Percentiles rank a stretch among this genome's conserved stretches.
These are phyloP conservation scores for Raphanus sativus DNA, from an alignment of 345 rosid species.

Conservation along the genomic window DNA sequence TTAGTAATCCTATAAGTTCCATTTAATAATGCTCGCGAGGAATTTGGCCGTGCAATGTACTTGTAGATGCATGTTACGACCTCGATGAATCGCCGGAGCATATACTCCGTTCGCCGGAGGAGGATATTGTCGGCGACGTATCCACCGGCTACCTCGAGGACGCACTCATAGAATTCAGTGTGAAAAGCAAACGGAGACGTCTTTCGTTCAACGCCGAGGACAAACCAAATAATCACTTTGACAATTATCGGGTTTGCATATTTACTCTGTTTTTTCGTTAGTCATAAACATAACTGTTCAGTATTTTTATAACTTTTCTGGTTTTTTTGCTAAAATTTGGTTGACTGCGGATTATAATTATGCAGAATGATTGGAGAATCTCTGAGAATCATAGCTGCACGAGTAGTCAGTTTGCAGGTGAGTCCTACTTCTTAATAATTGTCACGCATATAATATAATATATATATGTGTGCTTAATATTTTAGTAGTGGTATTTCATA, in stretches of 20 bases:
- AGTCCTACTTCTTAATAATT: conserved; percentile 27
- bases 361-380: conserved; percentile 62
- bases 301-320: not conserved
- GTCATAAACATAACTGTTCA: not conserved
- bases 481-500: not conserved
- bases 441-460: not conserved
- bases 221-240: conserved; percentile 18
- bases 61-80: conserved; percentile 38
- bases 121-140: conserved; percentile 39
- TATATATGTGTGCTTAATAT: not conserved
- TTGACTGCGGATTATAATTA: conserved; percentile 6
- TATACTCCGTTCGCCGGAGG: conserved; percentile 40
- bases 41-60: conserved; percentile 19
- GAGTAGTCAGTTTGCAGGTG: conserved; percentile 52
- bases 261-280: not conserved
- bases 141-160: conserved; percentile 91
- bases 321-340: not conserved
- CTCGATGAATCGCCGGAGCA: conserved; percentile 46
- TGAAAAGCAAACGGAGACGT: conserved; percentile 66
- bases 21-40: not conserved
- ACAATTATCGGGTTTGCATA: conserved; percentile 23
- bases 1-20: not conserved
- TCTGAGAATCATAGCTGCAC: conserved; percentile 58
- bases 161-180: conserved; percentile 66
- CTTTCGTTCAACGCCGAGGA: conserved; percentile 37